Evolutionary conservation across 805 yeast species (phyloP), one percentile per base, ranked within the genome.

Genomic region (Sugiyamaella smithiae): DNA sequence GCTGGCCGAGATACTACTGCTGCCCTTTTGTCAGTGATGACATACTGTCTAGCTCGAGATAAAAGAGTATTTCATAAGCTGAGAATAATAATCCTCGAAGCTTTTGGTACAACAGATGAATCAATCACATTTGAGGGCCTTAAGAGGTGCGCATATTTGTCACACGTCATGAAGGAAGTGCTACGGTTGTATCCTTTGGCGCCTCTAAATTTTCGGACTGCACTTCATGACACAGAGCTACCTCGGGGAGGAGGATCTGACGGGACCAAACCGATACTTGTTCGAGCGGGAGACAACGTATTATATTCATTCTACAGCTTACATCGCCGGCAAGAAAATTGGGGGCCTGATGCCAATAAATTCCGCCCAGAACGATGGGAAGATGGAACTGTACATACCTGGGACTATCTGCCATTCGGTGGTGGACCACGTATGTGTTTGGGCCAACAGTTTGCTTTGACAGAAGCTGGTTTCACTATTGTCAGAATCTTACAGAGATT

Each of bases 1-100:
- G 82, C 82, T 16, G 81, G 80, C 26, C 68, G 82, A 56, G 81
- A 77, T 56, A 77, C 81, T 37, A 77, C 81, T 11, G 80, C 81
- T 5, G 72, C 75, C 2, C 63, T 74, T 32, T 67, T 77, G 49
- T 69, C 77, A 11, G 74, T 70, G 59, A 58, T 70, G 17, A 64
- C 76, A 43, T 74, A 63, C 54, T 74, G 74, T 57, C 67, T 77
- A 43, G 71, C 76, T 12, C 66, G 74, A 48, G 61, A 74, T 56
- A 59, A 60, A 26, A 49, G 56, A 5, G 57, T 61, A 12, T 64
- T 55, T 50, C 42, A 54, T 17, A 59, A 62, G 51, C 67, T 77
- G 47, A 69, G 76, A 46, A 60, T 57, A 32, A 71, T 66, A 31
- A 64, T 77, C 4, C 46, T 69, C 0, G 61, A 56, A 19, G 59